Evolutionary conservation across 73 alveolate species (phyloP).

Genomic region (Strombidium stylifer): DNA sequence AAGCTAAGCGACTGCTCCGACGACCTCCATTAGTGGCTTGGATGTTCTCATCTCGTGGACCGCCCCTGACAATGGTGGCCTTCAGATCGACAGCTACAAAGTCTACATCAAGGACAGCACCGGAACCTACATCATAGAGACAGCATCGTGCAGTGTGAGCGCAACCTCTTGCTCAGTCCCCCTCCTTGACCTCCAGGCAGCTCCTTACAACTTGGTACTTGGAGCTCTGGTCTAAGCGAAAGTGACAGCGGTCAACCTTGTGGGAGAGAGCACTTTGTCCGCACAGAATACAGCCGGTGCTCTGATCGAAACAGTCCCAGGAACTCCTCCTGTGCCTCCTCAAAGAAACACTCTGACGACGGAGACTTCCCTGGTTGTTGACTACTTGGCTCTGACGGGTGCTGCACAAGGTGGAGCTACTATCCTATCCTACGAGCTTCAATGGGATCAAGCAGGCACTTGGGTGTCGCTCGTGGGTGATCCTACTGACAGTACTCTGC

Average conservation of each 20-base stretch:
- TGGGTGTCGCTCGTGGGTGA: background rate
- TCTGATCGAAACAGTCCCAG: constrained; percentile 19
- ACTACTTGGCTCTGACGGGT: constrained; percentile 35
- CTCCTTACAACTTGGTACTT: constrained; percentile 16
- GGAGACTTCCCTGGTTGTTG: constrained; percentile 8
- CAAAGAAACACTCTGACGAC: constrained; percentile 9
- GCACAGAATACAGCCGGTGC: constrained; percentile 35
- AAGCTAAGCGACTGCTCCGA: constrained; percentile 16
- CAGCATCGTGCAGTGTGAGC: constrained; percentile 8
- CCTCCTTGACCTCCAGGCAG: background rate
- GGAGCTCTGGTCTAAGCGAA: constrained; percentile 37
- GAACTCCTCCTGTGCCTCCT: constrained; percentile 31
- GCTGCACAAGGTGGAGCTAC: constrained; percentile 36
- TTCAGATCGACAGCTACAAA: constrained; percentile 4
- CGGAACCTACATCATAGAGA: background rate
- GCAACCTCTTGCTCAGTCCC: constrained; percentile 19
- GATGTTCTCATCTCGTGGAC: constrained; percentile 2
- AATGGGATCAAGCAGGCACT: constrained; percentile 26
- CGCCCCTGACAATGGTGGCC: constrained; percentile 20
- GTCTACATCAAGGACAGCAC: background rate
- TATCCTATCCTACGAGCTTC: constrained; percentile 31
- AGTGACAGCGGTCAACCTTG: constrained; percentile 24
- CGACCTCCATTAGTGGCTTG: background rate
- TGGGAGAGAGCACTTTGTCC: constrained; percentile 25
- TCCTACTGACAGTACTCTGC: constrained; percentile 3